Percentiles rank a stretch among this genome's conserved stretches.
Conservation (phyloP, 2,329 filamentous ascomycete species). For the Teratosphaeria viscida region DNA sequence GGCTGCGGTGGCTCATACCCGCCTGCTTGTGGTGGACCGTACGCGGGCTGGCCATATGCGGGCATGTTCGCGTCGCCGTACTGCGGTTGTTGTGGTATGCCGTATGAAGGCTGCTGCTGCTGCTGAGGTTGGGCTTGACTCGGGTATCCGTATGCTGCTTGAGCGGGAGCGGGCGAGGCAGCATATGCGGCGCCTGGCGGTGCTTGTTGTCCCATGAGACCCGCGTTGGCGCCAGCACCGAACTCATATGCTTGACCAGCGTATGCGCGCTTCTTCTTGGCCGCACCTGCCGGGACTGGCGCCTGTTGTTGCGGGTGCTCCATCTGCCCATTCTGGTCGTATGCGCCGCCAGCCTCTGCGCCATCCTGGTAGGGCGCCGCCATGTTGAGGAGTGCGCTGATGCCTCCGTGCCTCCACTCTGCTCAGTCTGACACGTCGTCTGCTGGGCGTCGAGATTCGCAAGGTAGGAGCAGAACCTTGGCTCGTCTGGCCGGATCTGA, state of each 20-base stretch:
- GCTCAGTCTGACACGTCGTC: neutral
- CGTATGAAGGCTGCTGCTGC: constrained; percentile 22
- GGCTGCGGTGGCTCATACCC: constrained; percentile 56
- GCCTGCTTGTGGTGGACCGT: constrained; percentile 35
- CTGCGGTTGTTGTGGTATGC: constrained; percentile 23
- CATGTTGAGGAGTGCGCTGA: neutral
- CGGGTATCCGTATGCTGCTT: constrained; percentile 35
- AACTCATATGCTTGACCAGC: constrained; percentile 93
- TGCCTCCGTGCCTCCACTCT: neutral
- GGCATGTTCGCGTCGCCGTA: constrained; percentile 16
- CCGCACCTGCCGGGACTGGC: constrained; percentile 14
- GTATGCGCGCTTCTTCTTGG: constrained; percentile 88
- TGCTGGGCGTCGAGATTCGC: neutral
- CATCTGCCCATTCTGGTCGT: constrained; percentile 9
- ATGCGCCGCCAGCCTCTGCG: constrained; percentile 1
- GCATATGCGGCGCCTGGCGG: constrained; percentile 29
- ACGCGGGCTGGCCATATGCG: constrained; percentile 31
- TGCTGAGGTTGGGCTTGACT: constrained; percentile 18
- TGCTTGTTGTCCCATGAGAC: constrained; percentile 25
- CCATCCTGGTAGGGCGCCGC: constrained; percentile 5
- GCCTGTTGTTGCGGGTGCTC: constrained; percentile 9
- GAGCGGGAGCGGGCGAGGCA: constrained; percentile 29
- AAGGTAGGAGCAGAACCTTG: neutral
- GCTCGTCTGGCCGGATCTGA: neutral
- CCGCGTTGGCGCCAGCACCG: constrained; percentile 68